These are phyloP conservation scores for Candolleomyces eurysporus DNA, from an alignment of 768 basidiomycete genomes.

Conservation along the genomic window DNA sequence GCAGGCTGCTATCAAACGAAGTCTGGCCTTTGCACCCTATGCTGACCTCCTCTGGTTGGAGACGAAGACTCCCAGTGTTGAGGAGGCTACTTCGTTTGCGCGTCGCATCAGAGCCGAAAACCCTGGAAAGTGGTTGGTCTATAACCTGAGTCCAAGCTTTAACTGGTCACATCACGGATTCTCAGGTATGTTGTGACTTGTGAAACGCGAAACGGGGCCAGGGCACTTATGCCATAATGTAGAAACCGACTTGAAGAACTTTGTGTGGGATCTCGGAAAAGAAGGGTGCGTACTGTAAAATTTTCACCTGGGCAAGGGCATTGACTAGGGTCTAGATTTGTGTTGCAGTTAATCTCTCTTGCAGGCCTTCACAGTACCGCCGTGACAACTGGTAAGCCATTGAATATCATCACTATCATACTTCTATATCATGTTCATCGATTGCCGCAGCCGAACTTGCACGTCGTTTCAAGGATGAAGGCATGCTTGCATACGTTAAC, in stretches of 20 bases:
- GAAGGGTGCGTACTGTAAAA: slow-evolving; percentile 58
- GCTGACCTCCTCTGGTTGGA: slow-evolving; percentile 93
- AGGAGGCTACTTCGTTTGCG: slow-evolving; percentile 77
- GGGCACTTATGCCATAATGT: slow-evolving; percentile 1
- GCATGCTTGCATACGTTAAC: slow-evolving; percentile 91
- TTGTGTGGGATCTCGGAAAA: slow-evolving; percentile 87
- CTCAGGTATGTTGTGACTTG: slow-evolving; percentile 39
- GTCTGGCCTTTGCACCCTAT: slow-evolving; percentile 77
- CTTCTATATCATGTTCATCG: neutral
- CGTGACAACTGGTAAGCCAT: slow-evolving; percentile 60
- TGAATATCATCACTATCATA: neutral
- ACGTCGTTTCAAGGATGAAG: slow-evolving; percentile 75
- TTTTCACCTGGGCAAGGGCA: slow-evolving; percentile 5
- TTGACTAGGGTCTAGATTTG: slow-evolving; percentile 53
- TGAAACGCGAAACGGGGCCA: neutral
- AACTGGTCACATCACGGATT: slow-evolving; percentile 89
- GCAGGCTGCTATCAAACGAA: slow-evolving; percentile 77
- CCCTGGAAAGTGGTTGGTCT: slow-evolving; percentile 88
- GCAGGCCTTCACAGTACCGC: slow-evolving; percentile 89
- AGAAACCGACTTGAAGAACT: slow-evolving; percentile 78
- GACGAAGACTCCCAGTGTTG: slow-evolving; percentile 83
- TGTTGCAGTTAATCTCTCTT: slow-evolving; percentile 85
- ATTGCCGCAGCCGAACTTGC: slow-evolving; percentile 67
- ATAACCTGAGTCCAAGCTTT: slow-evolving; percentile 92
- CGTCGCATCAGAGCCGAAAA: slow-evolving; percentile 66